Conservation (phyloP, 805 yeast species). For the Kodamaea leandrae region DNA sequence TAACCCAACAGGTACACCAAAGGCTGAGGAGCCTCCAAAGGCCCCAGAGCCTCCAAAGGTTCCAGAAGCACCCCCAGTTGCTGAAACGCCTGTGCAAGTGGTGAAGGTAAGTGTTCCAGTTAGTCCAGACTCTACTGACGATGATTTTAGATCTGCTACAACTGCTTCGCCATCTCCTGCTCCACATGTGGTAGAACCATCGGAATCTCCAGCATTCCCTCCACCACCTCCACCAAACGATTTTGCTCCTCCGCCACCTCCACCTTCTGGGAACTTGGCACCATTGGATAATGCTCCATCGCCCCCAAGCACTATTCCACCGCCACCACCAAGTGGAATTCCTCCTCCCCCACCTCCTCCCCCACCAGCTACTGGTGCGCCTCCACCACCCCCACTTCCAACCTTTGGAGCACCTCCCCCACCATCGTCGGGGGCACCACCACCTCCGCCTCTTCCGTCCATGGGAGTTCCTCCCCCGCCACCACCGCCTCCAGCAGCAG, state of each 20-base stretch:
- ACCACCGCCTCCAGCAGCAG: constrained; percentile 32
- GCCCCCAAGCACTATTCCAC: constrained; percentile 12
- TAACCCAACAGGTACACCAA: constrained; percentile 10
- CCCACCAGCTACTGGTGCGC: constrained; percentile 17
- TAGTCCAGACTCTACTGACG: constrained; percentile 7
- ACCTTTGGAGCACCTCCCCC: constrained; percentile 24
- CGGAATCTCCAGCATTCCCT: constrained; percentile 14
- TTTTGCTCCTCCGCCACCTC: constrained; percentile 24
- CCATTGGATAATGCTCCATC: constrained; percentile 17
- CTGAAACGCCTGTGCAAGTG: constrained; percentile 14
- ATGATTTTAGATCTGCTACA: constrained; percentile 12
- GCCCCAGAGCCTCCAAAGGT: constrained; percentile 22
- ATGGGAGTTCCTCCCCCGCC: constrained; percentile 25
- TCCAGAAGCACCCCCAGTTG: constrained; percentile 18
- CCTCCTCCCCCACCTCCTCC: constrained; percentile 27
- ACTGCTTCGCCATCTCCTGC: constrained; percentile 16
- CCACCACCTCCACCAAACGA: constrained; percentile 20
- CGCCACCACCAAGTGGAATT: constrained; percentile 22
- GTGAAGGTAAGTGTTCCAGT: neutral
- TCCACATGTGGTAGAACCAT: neutral
- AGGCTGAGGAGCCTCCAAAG: constrained; percentile 14
- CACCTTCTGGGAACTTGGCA: constrained; percentile 14
- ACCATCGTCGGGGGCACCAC: constrained; percentile 30
- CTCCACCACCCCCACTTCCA: constrained; percentile 24
- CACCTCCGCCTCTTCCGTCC: constrained; percentile 42